phyloP scores from a whole-genome alignment of 768 basidiomycete genomes.

The Boletus rufocinnamomeus region DNA sequence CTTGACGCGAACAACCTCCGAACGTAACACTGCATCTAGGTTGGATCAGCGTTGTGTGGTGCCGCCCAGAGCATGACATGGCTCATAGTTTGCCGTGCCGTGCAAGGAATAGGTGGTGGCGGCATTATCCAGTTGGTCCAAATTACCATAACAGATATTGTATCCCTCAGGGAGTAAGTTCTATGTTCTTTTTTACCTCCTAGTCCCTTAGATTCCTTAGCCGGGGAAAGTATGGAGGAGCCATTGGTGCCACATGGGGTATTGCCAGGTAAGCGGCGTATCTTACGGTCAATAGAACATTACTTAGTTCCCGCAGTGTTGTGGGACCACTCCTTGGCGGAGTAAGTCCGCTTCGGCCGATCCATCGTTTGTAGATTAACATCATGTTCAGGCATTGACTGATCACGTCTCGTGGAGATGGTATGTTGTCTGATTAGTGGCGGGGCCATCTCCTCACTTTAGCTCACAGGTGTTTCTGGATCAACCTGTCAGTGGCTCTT shows the following conservation, averaged over 20 bases:
- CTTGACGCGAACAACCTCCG: not conserved
- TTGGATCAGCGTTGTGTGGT: slow-evolving; percentile 44
- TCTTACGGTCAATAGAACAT: not conserved
- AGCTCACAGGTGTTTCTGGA: slow-evolving; percentile 37
- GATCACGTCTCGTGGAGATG: slow-evolving; percentile 43
- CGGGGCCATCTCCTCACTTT: not conserved
- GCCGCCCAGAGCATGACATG: slow-evolving; percentile 47
- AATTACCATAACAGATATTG: slow-evolving; percentile 44
- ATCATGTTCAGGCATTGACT: slow-evolving; percentile 30
- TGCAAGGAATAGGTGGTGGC: slow-evolving; percentile 48
- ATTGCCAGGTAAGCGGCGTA: slow-evolving; percentile 32
- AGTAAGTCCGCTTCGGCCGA: slow-evolving; percentile 20
- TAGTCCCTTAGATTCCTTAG: slow-evolving; percentile 14
- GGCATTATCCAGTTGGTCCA: slow-evolving; percentile 40
- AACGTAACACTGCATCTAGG: slow-evolving; percentile 16
- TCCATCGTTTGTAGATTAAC: not conserved
- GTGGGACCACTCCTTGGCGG: slow-evolving; percentile 47
- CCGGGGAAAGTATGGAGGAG: slow-evolving; percentile 43
- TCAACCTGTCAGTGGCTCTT: slow-evolving; percentile 33
- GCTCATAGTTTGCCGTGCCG: slow-evolving; percentile 42
- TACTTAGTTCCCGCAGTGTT: slow-evolving; percentile 29
- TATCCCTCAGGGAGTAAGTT: slow-evolving; percentile 35
- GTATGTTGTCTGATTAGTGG: slow-evolving; percentile 24
- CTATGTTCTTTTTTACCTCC: not conserved
- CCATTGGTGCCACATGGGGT: slow-evolving; percentile 44